Conservation (phyloP, 257 asterid species). For the Dorcoceras hygrometricum region DNA sequence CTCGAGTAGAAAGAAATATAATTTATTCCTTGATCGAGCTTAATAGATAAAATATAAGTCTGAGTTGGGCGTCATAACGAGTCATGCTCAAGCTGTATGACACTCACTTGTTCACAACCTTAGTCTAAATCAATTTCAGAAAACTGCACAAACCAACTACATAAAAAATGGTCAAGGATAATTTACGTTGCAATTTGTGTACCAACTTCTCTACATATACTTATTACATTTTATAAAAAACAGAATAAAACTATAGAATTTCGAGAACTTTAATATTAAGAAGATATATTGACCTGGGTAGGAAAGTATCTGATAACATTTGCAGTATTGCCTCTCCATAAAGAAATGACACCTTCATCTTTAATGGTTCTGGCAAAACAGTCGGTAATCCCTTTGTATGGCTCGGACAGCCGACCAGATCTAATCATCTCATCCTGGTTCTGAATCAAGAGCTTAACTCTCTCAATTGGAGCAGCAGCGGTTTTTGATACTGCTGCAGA, state of each 20-base stretch:
- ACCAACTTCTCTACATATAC: not conserved
- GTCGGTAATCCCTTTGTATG: constrained; percentile 28
- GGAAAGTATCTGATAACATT: constrained; percentile 35
- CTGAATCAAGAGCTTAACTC: constrained; percentile 29
- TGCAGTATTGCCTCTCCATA: constrained; percentile 31
- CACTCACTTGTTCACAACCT: too few species aligned
- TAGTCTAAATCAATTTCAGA: not conserved
- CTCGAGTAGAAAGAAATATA: too few species aligned
- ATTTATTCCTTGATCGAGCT: too few species aligned
- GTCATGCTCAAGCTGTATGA: too few species aligned
- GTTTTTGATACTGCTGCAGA: constrained; percentile 35
- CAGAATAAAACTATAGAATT: too few species aligned
- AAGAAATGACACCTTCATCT: constrained; percentile 32
- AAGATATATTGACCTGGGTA: constrained; percentile 24
- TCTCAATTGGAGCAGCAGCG: constrained; percentile 28
- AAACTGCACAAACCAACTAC: not conserved
- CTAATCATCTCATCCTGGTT: constrained; percentile 34
- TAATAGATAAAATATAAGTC: too few species aligned
- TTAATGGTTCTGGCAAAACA: constrained; percentile 28
- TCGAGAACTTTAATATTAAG: not conserved
- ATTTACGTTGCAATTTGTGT: not conserved
- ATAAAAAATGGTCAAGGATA: not conserved
- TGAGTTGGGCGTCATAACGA: too few species aligned
- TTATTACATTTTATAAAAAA: not conserved
- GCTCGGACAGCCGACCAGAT: constrained; percentile 24